phyloP scores from a whole-genome alignment of 352 stramenopile species.

The Phytophthora pinifolia region DNA sequence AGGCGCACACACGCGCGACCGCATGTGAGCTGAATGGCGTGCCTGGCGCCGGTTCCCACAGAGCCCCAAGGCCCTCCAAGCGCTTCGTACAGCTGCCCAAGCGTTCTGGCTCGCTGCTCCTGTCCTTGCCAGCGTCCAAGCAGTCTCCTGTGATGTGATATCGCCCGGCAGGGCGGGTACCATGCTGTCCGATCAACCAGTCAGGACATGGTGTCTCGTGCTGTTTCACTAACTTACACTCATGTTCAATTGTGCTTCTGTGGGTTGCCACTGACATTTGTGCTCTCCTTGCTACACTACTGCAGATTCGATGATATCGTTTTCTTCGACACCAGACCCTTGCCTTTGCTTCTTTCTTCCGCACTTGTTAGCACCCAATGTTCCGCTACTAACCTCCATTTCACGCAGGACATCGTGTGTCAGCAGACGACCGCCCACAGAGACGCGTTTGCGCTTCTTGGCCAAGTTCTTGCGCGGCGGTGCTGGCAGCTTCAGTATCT shows the following conservation, averaged over 20 bases:
- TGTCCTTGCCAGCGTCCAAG: not conserved
- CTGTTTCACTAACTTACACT: too few species aligned
- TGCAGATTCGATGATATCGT: slow-evolving; percentile 2
- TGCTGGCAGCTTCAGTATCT: slow-evolving; percentile 1
- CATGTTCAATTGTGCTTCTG: too few species aligned
- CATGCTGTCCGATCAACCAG: slow-evolving; percentile 1
- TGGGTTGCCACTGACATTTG: too few species aligned
- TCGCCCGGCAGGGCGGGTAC: not conserved
- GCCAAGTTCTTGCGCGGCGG: not conserved
- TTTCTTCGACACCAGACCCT: not conserved
- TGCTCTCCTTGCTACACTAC: not conserved
- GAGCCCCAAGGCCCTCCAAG: slow-evolving; percentile 1
- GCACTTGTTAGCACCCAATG: too few species aligned
- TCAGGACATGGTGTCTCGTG: too few species aligned
- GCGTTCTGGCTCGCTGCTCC: not conserved
- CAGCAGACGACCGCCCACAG: not conserved
- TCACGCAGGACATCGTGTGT: not conserved
- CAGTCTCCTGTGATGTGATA: not conserved
- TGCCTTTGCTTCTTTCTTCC: not conserved
- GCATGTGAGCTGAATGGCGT: not conserved
- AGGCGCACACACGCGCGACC: not conserved
- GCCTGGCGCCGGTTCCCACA: not conserved
- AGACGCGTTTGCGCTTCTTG: not conserved
- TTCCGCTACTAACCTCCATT: too few species aligned
- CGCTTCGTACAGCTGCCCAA: not conserved